Base-by-base conservation (phyloP, 2,329 filamentous ascomycete genomes). In the Beauveria asiatica region DNA sequence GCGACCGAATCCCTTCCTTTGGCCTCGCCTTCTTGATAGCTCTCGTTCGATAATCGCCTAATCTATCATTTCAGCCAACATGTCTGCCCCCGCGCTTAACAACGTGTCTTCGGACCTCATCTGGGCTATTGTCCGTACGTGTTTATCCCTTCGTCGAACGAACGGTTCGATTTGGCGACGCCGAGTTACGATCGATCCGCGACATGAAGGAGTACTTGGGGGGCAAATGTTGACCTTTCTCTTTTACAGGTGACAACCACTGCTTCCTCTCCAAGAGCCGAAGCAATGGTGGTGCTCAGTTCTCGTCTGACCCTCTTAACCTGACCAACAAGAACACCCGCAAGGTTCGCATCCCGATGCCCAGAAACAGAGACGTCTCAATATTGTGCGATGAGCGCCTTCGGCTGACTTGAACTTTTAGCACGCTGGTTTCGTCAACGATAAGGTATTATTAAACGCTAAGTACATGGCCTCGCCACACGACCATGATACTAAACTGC, bases 291-390 rank as follows among this genome's bases (percentile, higher is more conserved):
- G 89, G 90, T 76, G 82, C 89, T 70, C 89, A 90, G 79, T 92
- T 99, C 84, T 97, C 93, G 70, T 89, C 89, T 70, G 93, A 97
- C 76, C 90, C 92, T 71, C 80, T 97, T 69, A 99, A 97, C 86
- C 79, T 97, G 78, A 83, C 80, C 76, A 97, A 97, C 88, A 82
- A 87, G 79, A 88, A 96, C 83, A 87, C 84, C 70, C 89, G 90
- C 81, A 97, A 96, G 87, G 90, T 94, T 78, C 66, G 74, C 61
- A 68, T 27, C 33, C 33, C 44, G 42, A 50, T 17, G 9, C 17
- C 7, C 17, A 44, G 45, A 30, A 37, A 61, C 13, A 10, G 25
- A 13, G 21, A 52, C 42, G 30, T 44, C 11, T 3, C 37, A 49
- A 50, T 49, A 13, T 37, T 37, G 44, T 50, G 39, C 25, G 3